These are phyloP conservation scores for Prunus dulcis DNA, from an alignment of 306 rosid genomes.

Conservation along the genomic window DNA sequence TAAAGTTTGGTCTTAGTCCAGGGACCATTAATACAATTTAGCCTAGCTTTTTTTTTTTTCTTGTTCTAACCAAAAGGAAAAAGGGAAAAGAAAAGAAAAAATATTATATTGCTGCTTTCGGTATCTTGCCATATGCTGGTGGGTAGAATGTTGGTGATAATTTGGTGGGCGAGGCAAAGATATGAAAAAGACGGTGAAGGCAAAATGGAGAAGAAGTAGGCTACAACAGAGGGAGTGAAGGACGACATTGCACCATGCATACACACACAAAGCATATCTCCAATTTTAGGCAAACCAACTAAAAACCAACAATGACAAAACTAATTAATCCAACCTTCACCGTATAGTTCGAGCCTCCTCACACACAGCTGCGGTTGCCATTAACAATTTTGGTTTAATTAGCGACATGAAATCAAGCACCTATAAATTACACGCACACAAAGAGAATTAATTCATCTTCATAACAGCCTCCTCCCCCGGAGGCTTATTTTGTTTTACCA, in stretches of 20 bases:
- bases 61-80: too few species aligned
- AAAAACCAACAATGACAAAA: background rate
- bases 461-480: background rate
- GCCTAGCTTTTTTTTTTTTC: too few species aligned
- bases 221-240: background rate
- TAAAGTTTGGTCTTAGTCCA: too few species aligned
- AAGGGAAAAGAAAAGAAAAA: background rate
- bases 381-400: background rate
- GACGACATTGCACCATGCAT: background rate
- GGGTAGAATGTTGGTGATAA: background rate
- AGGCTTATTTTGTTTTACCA: background rate
- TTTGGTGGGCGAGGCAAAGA: background rate
- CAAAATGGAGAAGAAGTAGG: background rate
- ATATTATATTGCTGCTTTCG: background rate
- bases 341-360: background rate
- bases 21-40: too few species aligned
- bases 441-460: background rate
- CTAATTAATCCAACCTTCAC: background rate
- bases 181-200: background rate
- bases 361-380: background rate
- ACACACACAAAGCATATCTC: background rate
- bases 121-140: background rate
- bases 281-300: conserved; percentile 1
- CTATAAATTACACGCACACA: background rate
- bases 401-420: background rate